Conservation (phyloP, 768 basidiomycete species). For the Mrakia frigida region DNA sequence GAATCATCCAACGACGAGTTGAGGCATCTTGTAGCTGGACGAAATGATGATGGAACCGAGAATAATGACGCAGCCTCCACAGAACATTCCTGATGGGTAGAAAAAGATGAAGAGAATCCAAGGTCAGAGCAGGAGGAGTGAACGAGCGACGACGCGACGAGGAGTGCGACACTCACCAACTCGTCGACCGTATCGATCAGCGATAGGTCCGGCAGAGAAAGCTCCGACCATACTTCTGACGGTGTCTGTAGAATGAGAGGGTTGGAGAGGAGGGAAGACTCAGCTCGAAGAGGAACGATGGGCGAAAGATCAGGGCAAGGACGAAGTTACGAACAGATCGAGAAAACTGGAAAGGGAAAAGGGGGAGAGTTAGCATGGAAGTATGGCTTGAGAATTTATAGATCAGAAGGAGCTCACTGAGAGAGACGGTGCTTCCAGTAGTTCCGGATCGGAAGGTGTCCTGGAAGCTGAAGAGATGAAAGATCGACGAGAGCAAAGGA, state of each 20-base stretch:
- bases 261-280: background rate
- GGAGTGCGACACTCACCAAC: background rate
- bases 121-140: background rate
- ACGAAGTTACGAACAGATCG: background rate
- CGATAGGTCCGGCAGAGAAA: conserved; percentile 5
- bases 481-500: background rate
- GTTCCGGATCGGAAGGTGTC: background rate
- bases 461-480: background rate
- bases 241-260: conserved; percentile 29
- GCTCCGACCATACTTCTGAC: conserved; percentile 37
- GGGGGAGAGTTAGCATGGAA: background rate
- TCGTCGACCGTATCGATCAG: conserved; percentile 1
- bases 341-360: conserved; percentile 3
- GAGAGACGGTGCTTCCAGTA: conserved; percentile 11
- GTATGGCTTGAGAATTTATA: background rate
- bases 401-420: background rate
- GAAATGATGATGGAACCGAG: background rate
- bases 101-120: background rate
- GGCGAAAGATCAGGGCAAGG: no score
- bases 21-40: conserved; percentile 42
- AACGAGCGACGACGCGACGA: background rate
- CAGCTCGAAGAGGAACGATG: no score
- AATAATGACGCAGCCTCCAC: conserved; percentile 3
- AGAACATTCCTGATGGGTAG: conserved; percentile 20
- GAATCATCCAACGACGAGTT: conserved; percentile 55